Evolutionary conservation across 768 basidiomycete species (phyloP).

Genomic region (Epithele typhae): DNA sequence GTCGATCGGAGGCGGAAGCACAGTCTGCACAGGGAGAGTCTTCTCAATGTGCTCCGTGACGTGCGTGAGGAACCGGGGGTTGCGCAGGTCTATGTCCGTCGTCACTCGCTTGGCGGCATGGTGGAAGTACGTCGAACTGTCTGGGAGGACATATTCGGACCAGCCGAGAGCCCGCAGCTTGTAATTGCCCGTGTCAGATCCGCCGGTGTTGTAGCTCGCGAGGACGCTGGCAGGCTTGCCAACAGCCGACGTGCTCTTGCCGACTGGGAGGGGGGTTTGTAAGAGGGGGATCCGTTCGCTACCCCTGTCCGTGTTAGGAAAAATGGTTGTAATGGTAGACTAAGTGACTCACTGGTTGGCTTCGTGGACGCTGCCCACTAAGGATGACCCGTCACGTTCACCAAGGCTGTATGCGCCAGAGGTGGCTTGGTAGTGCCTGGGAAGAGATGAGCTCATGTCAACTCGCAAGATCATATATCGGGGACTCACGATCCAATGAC

Average conservation of each 20-base stretch:
- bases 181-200: conserved; percentile 20
- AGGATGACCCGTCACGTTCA: conserved; percentile 8
- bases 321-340: not conserved
- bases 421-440: too few relatives aligned
- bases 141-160: conserved; percentile 74
- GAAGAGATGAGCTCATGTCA: too few relatives aligned
- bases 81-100: conserved; percentile 69
- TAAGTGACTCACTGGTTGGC: conserved; percentile 16
- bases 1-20: conserved; percentile 32
- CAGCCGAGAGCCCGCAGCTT: conserved; percentile 54
- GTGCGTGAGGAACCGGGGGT: conserved; percentile 42
- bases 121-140: conserved; percentile 64
- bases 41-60: conserved; percentile 43
- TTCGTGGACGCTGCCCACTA: conserved; percentile 4
- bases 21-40: conserved; percentile 26
- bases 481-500: conserved; percentile 35
- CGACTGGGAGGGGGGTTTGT: conserved; percentile 26
- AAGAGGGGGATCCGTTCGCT: conserved; percentile 57
- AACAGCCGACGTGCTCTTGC: too few relatives aligned
- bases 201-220: conserved; percentile 15
- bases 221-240: conserved; percentile 13
- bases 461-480: too few relatives aligned
- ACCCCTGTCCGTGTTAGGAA: not conserved
- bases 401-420: conserved; percentile 18
- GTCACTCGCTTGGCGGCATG: conserved; percentile 57